Percentiles rank a stretch among this genome's conserved stretches.
phyloP scores from a whole-genome alignment of 345 rosid genomes.

The Angophora floribunda region DNA sequence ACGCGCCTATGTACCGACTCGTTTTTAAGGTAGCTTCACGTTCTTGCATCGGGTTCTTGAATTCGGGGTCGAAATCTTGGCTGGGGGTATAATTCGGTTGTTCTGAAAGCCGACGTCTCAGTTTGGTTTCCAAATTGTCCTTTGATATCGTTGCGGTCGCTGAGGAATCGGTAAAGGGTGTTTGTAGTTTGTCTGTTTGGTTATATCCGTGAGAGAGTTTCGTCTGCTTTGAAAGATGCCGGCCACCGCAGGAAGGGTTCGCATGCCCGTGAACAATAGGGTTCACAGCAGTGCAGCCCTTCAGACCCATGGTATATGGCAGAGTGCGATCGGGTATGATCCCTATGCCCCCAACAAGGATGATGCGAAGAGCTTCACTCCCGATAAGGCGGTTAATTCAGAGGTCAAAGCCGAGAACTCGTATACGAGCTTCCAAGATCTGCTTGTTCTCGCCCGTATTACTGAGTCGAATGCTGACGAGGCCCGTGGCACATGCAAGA shows the following conservation, averaged over 20 bases:
- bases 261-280: conserved; percentile 99
- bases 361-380: conserved; percentile 44
- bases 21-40: not conserved
- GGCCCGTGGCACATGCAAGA: conserved; percentile 90
- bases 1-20: not conserved
- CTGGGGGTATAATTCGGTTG: not conserved
- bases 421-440: conserved; percentile 74
- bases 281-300: conserved; percentile 98
- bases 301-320: conserved; percentile 99
- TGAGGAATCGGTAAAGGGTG: not conserved
- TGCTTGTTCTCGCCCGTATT: conserved; percentile 74
- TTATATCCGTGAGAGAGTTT: not conserved
- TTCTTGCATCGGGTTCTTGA: not conserved
- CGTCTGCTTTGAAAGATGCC: conserved; percentile 59
- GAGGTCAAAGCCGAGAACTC: conserved; percentile 75
- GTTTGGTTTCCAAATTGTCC: not conserved
- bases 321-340: conserved; percentile 91
- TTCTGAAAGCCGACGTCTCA: not conserved
- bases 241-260: conserved; percentile 99
- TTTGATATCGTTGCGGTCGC: not conserved
- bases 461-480: conserved; percentile 73
- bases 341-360: conserved; percentile 94
- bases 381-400: conserved; percentile 17
- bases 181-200: not conserved
- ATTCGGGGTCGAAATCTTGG: not conserved